phyloP scores from a whole-genome alignment of 805 yeast genomes.

The Ogataea methylovora region DNA sequence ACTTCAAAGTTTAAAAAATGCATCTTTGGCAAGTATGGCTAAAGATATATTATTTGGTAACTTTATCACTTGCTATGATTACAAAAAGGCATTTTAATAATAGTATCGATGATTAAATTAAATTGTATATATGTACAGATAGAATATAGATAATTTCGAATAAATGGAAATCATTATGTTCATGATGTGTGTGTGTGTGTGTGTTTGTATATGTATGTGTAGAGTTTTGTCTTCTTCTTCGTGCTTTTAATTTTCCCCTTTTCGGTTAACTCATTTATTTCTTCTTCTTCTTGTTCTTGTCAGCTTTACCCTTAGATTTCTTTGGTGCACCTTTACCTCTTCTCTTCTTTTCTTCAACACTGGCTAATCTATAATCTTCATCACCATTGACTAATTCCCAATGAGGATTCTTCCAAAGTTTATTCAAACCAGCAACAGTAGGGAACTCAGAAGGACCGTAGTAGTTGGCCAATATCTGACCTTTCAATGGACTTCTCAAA shows the following conservation, averaged over 20 bases:
- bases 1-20: conserved; percentile 19
- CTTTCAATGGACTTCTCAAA: conserved; percentile 59
- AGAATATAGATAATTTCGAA: too few species aligned
- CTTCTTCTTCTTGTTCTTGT: conserved; percentile 33
- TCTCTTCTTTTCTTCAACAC: conserved; percentile 62
- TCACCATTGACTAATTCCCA: conserved; percentile 52
- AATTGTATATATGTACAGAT: too few species aligned
- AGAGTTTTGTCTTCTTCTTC: conserved; percentile 11
- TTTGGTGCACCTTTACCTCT: conserved; percentile 88
- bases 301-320: conserved; percentile 33
- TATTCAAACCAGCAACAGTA: conserved; percentile 33
- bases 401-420: conserved; percentile 16
- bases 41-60: conserved; percentile 21
- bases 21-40: conserved; percentile 13
- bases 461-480: conserved; percentile 61
- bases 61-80: conserved; percentile 20
- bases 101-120: neutral
- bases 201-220: neutral
- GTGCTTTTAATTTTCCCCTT: conserved; percentile 32
- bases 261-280: conserved; percentile 10
- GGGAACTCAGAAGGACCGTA: conserved; percentile 72
- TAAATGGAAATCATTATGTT: too few species aligned
- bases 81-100: conserved; percentile 22
- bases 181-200: too few species aligned
- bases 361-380: conserved; percentile 60